phyloP scores from a whole-genome alignment of 306 rosid species.

The Malus sieversii region DNA sequence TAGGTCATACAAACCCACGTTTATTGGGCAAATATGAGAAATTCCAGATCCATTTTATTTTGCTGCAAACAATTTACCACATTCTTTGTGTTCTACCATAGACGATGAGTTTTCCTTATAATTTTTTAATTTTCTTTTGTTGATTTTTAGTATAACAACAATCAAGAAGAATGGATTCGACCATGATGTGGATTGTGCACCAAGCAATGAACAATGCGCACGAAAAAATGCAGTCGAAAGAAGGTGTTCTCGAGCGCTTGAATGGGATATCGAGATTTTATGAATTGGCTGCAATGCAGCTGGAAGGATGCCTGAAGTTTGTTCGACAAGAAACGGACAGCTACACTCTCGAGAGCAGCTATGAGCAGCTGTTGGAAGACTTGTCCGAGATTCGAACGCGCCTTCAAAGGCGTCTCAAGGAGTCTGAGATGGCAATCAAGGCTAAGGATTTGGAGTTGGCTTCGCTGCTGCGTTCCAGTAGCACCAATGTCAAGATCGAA shows the following conservation, averaged over 20 bases:
- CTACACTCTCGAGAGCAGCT: conserved; percentile 38
- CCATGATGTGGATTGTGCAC: conserved; percentile 82
- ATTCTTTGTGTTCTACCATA: not conserved
- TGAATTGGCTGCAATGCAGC: conserved; percentile 79
- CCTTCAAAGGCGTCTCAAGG: conserved; percentile 56
- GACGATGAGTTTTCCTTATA: not conserved
- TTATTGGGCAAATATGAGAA: not conserved
- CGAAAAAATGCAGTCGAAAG: conserved; percentile 54
- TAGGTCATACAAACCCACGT: conserved; percentile 25
- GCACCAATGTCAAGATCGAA: conserved; percentile 8
- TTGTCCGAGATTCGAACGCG: conserved; percentile 58
- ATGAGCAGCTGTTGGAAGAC: conserved; percentile 56
- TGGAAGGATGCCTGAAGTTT: conserved; percentile 75
- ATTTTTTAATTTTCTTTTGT: not conserved
- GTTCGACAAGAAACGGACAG: conserved; percentile 48
- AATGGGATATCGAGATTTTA: conserved; percentile 80
- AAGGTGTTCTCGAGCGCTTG: conserved; percentile 59
- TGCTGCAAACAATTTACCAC: not conserved
- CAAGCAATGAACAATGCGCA: conserved; percentile 80
- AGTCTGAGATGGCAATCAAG: conserved; percentile 53
- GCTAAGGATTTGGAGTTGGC: conserved; percentile 57
- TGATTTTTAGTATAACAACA: too few species aligned
- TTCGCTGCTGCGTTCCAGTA: conserved; percentile 23
- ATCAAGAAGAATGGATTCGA: conserved; percentile 38
- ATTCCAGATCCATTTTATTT: not conserved